These are phyloP conservation scores for Solanum pimpinellifolium DNA, from an alignment of 257 asterid genomes.

Conservation along the genomic window DNA sequence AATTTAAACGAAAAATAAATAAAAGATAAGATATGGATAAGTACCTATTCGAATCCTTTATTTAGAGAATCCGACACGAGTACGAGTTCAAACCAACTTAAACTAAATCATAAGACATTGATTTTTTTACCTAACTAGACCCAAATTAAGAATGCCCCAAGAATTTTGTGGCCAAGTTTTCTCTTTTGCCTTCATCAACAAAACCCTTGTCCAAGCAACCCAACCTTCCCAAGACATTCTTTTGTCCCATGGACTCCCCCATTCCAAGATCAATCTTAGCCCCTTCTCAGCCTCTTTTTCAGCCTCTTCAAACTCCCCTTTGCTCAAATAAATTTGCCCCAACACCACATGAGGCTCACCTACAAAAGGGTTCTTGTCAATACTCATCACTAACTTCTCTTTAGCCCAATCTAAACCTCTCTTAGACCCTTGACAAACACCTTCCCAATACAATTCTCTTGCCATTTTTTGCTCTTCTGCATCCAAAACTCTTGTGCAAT, in stretches of 20 bases:
- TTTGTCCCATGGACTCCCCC: conserved; percentile 98
- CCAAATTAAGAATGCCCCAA: conserved; percentile 62
- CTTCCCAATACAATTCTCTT: conserved; percentile 77
- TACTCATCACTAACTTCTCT: conserved; percentile 33
- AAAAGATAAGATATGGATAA: not conserved
- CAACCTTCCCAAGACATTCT: conserved; percentile 91
- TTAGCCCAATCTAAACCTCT: conserved; percentile 45
- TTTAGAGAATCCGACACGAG: not conserved
- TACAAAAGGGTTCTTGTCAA: conserved; percentile 64
- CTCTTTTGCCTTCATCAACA: conserved; percentile 49
- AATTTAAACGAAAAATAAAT: not conserved
- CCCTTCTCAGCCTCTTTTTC: conserved; percentile 54
- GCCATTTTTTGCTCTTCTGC: conserved; percentile 40
- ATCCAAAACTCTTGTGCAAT: conserved; percentile 33
- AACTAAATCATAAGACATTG: not conserved
- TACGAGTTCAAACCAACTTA: not conserved
- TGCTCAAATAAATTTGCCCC: conserved; percentile 54
- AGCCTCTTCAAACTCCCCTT: conserved; percentile 50
- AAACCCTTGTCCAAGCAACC: conserved; percentile 77
- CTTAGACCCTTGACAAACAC: conserved; percentile 41
- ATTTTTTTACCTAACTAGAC: conserved; percentile 37
- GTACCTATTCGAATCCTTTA: not conserved
- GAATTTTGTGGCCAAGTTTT: conserved; percentile 56
- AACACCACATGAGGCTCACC: conserved; percentile 65
- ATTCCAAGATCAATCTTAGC: conserved; percentile 54